Conservation (phyloP, 768 basidiomycete genomes). For the Heimioporus sp. region DNA sequence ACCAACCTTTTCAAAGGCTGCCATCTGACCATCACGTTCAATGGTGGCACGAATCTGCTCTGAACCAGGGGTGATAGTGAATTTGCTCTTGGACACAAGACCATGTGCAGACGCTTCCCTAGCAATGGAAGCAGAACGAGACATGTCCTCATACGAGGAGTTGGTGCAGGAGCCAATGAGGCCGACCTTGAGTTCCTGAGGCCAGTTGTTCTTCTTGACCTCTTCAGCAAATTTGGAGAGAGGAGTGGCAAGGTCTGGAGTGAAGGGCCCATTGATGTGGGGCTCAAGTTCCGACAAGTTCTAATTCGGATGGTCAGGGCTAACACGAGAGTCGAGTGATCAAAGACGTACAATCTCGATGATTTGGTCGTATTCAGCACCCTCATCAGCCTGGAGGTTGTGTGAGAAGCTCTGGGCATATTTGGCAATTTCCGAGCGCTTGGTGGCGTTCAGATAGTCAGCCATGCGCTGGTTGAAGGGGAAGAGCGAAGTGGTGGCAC, state of each 20-base stretch:
- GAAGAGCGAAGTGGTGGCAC: slow-evolving; percentile 98
- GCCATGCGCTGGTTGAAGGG: slow-evolving; percentile 96
- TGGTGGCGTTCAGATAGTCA: slow-evolving; percentile 93
- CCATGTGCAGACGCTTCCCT: slow-evolving; percentile 87
- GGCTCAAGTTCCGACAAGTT: slow-evolving; percentile 98
- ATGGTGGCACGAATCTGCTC: slow-evolving; percentile 99
- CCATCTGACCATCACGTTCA: slow-evolving; percentile 92
- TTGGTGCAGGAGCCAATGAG: slow-evolving; percentile 99
- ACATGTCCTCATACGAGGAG: slow-evolving; percentile 99
- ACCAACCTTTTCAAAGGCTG: slow-evolving; percentile 81
- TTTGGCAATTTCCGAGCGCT: slow-evolving; percentile 80
- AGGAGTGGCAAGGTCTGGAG: slow-evolving; percentile 98
- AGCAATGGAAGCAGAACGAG: slow-evolving; percentile 93
- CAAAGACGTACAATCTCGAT: slow-evolving; percentile 77
- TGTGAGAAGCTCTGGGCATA: slow-evolving; percentile 88
- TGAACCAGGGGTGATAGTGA: slow-evolving; percentile 97
- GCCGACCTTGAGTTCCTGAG: slow-evolving; percentile 92
- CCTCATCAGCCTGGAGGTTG: slow-evolving; percentile 87
- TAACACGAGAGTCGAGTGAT: not conserved
- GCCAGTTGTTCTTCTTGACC: slow-evolving; percentile 96
- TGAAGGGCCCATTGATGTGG: slow-evolving; percentile 99
- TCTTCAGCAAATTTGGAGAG: slow-evolving; percentile 92
- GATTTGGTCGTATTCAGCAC: slow-evolving; percentile 89
- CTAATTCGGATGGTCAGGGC: slow-evolving; percentile 32
- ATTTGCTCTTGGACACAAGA: slow-evolving; percentile 84